Base-by-base conservation (phyloP, 257 asterid species). In the Schizonepeta tenuifolia region DNA sequence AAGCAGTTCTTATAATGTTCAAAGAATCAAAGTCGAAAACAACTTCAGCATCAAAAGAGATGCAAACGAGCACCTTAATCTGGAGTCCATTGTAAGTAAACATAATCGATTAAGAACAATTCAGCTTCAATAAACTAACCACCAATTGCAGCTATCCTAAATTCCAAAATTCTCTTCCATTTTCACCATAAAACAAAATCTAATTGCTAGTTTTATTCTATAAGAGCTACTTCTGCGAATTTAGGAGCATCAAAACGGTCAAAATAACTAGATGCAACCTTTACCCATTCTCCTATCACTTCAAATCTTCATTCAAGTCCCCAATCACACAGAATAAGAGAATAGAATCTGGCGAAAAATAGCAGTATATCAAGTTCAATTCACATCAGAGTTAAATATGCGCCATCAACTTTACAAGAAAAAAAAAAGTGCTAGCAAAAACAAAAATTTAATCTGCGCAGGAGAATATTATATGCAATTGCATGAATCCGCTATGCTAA, bases 1-100 rank as follows among this genome's bases (percentile, higher is more conserved):
- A 61, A 33, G 26, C 26, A 47, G 61, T 20, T 60, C 26, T 20
- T 14, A 22, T 5, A 15, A 22, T 47, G 15, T 4, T 49, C 6
- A 14, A 3, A 68, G 11, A 17, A 4, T 49, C 6, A 14, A 3
- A 68, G 11, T 26, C 67, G 43, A 63, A 33, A 41, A 40, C 44
- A 50, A 17, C 58, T 40, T 53, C 65, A 64, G 28, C 47, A 63
- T 44, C 65, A 33, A 59, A 14, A 58, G 17, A 72, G 55, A 49
- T 10, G 41, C n/a, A 51, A 24, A 21, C 1, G 1, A 33, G 21
- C 65, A 72, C 71, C 28, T 15, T 41, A 62, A 61, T 36, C 1
- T 40, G 6, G 20, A 24, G n/a, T 26, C 33, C 53, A 41, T 50
- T 28, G 22, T 14, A 62, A 62, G 38, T 54, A 46, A 14, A 35